A percentile compares a stretch with the other conserved stretches of the same genome.
Evolutionary conservation across 306 rosid species (phyloP).

Genomic region (Ziziphus jujuba): DNA sequence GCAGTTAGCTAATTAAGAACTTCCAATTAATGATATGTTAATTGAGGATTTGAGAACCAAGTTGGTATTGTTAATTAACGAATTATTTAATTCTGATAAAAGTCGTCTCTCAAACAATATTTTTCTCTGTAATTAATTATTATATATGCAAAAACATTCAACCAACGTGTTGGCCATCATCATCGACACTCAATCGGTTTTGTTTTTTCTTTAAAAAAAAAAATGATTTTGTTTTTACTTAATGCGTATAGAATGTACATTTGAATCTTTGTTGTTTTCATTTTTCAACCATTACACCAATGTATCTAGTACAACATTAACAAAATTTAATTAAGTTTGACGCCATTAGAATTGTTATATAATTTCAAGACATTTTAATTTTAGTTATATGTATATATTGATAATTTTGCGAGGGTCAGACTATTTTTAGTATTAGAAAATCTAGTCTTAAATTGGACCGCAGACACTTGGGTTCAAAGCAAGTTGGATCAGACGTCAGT

Average conservation of each 20-base stretch:
- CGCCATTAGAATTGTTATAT: no score
- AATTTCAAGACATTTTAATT: no score
- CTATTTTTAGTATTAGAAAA: not conserved
- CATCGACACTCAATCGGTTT: not conserved
- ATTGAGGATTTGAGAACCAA: not conserved
- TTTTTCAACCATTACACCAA: no score
- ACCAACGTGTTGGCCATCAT: not conserved
- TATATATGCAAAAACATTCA: not conserved
- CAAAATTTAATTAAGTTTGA: no score
- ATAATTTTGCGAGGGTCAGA: no score
- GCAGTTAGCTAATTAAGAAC: not conserved
- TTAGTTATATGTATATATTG: no score
- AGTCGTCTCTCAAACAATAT: constrained; percentile 3
- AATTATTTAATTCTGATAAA: not conserved
- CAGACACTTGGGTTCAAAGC: constrained; percentile 22
- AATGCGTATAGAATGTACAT: no score
- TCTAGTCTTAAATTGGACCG: not conserved
- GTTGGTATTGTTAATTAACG: not conserved
- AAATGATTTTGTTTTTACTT: no score
- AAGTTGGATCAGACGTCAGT: not conserved
- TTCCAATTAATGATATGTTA: not conserved
- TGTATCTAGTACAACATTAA: no score
- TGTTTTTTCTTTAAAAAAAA: no score
- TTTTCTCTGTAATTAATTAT: not conserved
- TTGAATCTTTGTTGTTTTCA: no score